These are phyloP conservation scores for Straminergon stramineum DNA, from an alignment of 225 moss, liverwort and hornwort species.

Conservation along the genomic window DNA sequence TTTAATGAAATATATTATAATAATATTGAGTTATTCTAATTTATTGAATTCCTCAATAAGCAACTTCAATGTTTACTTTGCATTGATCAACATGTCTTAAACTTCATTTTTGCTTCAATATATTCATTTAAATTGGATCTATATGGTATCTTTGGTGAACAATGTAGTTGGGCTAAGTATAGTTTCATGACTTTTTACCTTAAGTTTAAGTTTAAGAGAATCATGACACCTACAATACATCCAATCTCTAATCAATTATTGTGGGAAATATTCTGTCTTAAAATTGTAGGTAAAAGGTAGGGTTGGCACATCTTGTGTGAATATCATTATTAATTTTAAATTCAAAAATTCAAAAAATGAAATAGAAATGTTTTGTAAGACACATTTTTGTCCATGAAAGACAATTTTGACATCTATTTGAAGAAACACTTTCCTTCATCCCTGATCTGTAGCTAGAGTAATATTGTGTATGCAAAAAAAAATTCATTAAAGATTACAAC, in stretches of 20 bases:
- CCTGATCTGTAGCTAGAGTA: background rate
- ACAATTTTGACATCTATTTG: background rate
- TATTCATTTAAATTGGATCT: too few relatives aligned
- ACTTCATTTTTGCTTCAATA: background rate
- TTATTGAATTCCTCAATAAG: too few relatives aligned
- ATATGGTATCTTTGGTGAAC: background rate
- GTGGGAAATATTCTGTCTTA: background rate
- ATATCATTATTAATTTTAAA: background rate
- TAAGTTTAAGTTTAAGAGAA: background rate
- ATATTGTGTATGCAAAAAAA: too few relatives aligned
- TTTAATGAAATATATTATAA: background rate
- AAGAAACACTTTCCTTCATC: background rate
- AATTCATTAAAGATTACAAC: background rate
- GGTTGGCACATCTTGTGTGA: accelerated
- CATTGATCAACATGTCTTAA: background rate
- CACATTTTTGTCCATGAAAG: background rate
- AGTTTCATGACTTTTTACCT: background rate
- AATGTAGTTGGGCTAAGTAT: background rate
- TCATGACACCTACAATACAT: background rate
- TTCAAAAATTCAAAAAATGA: too few relatives aligned
- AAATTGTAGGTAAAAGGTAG: accelerated
- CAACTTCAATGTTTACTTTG: background rate
- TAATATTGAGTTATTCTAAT: background rate
- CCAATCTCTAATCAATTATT: background rate
- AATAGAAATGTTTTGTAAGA: background rate